phyloP scores from a whole-genome alignment of 495 filamentous ascomycete genomes.

The Aspergillus baeticus region DNA sequence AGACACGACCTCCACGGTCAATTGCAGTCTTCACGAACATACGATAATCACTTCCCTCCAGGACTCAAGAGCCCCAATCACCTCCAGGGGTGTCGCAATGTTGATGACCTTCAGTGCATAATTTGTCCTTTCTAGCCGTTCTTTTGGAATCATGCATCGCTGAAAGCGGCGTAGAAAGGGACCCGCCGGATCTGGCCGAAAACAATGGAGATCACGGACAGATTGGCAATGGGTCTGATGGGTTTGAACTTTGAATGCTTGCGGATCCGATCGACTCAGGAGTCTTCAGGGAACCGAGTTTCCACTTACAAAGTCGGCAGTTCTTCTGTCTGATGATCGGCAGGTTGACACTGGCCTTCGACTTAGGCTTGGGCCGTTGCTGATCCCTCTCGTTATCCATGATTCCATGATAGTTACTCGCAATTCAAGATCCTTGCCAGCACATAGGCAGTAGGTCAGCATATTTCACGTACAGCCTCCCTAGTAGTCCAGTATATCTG shows the following conservation, averaged over 20 bases:
- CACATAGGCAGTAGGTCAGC: too few relatives aligned
- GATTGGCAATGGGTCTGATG: not conserved
- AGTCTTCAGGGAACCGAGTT: not conserved
- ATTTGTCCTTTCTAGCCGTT: too few relatives aligned
- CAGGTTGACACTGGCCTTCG: not conserved
- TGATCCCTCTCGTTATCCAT: too few relatives aligned
- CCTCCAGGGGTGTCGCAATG: not conserved
- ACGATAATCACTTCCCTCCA: not conserved
- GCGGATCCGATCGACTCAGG: not conserved
- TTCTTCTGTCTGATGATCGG: not conserved
- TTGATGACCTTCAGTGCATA: not conserved
- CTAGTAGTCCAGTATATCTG: too few relatives aligned
- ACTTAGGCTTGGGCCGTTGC: not conserved
- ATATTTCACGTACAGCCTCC: too few relatives aligned
- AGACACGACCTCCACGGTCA: not conserved
- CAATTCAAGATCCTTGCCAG: too few relatives aligned
- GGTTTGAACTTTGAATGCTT: not conserved
- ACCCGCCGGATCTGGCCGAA: not conserved
- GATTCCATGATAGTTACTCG: too few relatives aligned
- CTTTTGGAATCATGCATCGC: too few relatives aligned
- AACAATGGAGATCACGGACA: not conserved
- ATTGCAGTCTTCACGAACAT: not conserved
- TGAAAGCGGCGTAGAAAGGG: too few relatives aligned
- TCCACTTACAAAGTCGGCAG: not conserved
- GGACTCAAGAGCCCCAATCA: not conserved